Base-by-base conservation (phyloP, 2,329 filamentous ascomycete genomes). In the Penicillium glabrum region DNA sequence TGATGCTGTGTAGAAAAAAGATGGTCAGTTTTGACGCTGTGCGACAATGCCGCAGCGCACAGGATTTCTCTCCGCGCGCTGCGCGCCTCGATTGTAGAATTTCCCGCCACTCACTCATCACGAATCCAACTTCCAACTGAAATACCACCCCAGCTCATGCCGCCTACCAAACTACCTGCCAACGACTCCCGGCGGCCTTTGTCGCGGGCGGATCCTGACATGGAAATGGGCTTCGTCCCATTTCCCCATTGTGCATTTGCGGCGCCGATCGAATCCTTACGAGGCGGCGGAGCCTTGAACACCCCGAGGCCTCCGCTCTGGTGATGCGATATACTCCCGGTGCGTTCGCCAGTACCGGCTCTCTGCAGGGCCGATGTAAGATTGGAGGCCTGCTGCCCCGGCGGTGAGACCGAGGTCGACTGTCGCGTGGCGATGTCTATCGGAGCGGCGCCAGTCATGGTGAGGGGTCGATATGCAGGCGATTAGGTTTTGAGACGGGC, bases 41-140 rank as follows among this genome's bases (percentile, higher is more conserved):
- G 55, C 51, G 58, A 60, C 57, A 52, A 58, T 56, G 35, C 57
- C 58, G 23, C 46, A 29, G 59, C 55, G 54, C 59, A 61, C 56
- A 61, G 54, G 53, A 24, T 41, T 46, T 31, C 21, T 31, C 39
- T 29, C 35, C 41, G 39, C 43, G 31, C 51, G 19, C 27, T 31
- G 51, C 44, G 45, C 45, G 51, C 45, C 33, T 41, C 14, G n/a
- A 53, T 47, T 23, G 19, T 6, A 26, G 23, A 26, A 48, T 26
- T 41, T 16, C 43, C 27, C 33, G 47, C 54, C 46, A 88, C 93
- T 86, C 86, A 99, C 95, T 99, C 95, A 79, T 99, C 93, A 75
- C 91, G 85, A 75, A 99, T 95, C 82, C 96, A 98, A 71, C 93
- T 98, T 61, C 93, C 93, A 63, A 98, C 91, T 9, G 93, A 98